Evolutionary conservation across 2,329 filamentous ascomycete genomes (phyloP).

Genomic region (Pseudogymnoascus sp.): DNA sequence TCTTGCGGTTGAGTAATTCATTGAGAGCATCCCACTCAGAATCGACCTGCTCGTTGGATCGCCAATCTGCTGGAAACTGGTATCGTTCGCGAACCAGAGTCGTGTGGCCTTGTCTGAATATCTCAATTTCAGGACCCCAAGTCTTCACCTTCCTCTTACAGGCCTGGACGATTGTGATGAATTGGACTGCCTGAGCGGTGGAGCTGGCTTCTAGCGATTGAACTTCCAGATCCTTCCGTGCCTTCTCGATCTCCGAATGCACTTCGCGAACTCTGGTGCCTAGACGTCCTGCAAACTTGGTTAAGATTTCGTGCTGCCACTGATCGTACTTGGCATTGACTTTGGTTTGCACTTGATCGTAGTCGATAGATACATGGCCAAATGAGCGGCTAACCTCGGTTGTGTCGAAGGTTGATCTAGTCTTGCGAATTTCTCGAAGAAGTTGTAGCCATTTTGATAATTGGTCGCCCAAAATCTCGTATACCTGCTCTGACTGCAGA

Average conservation of each 20-base stretch:
- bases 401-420: conserved; percentile 91
- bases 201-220: conserved; percentile 91
- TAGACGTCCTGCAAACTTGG: conserved; percentile 85
- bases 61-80: conserved; percentile 88
- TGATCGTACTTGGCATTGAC: conserved; percentile 99
- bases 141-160: conserved; percentile 88
- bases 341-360: conserved; percentile 96
- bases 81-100: conserved; percentile 87
- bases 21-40: conserved; percentile 92
- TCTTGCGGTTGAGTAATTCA: conserved; percentile 84
- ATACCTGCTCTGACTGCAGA: conserved; percentile 89
- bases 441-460: conserved; percentile 89
- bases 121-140: conserved; percentile 93
- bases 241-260: conserved; percentile 83
- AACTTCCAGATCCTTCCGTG: conserved; percentile 79
- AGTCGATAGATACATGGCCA: conserved; percentile 90
- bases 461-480: conserved; percentile 84
- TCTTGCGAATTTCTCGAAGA: conserved; percentile 94
- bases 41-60: conserved; percentile 92
- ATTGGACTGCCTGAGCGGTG: conserved; percentile 92
- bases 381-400: conserved; percentile 90
- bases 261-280: conserved; percentile 88
- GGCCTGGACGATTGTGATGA: conserved; percentile 95
- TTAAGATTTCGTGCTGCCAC: conserved; percentile 95
- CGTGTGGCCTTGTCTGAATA: conserved; percentile 91